Evolutionary conservation across 495 filamentous ascomycete genomes (phyloP), one percentile per base, ranked within the genome.

Genomic region (Aspergillus asperescens): DNA sequence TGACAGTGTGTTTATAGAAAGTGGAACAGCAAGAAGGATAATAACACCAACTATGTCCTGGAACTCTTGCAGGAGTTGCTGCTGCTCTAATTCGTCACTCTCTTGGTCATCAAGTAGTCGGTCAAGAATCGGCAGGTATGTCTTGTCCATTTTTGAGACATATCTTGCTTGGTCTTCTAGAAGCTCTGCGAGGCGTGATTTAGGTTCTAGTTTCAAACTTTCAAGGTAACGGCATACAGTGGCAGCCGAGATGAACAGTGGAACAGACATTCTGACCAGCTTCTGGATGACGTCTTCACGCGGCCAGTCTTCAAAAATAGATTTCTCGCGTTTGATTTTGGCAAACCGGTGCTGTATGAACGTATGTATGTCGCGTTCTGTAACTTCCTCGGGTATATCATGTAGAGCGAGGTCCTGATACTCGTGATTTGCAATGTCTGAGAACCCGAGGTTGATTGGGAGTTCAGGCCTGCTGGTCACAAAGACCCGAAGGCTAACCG

Each of bases 401-500:
- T 46, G 43, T 1, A 46, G 43, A 18, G 20, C 27, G 5, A 46
- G 25, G 9, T 58, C 31, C 28, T 63, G 51, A 0, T 54, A 16
- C 0, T 34, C 35, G 5, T 24, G 12, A 37, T 24, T 1, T 52
- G 16, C 5, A n/a, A n/a, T n/a, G n/a, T n/a, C n/a, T n/a, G n/a
- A 2, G 34, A 69, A 69, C 0, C 62, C 62, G 2, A 54, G 60
- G 1, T 60, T 61, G 44, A 77, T 69, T 1, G 65, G 61, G 18
- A 70, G 50, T 54, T 78, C 73, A 9, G 73, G 74, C 48, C 76
- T 54, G 40, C 75, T 67, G 2, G 66, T 69, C 6, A 69, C 1
- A 20, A 69, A 69, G 35, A 67, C 15, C 1, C 59, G 41, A 2
- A 67, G 32, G 8, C 49, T 3, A 1, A 62, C 18, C 0, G 32